A percentile compares a stretch with the other conserved stretches of the same genome.
phyloP scores from a whole-genome alignment of 768 basidiomycete genomes.

The Boletus pseudopeckii region DNA sequence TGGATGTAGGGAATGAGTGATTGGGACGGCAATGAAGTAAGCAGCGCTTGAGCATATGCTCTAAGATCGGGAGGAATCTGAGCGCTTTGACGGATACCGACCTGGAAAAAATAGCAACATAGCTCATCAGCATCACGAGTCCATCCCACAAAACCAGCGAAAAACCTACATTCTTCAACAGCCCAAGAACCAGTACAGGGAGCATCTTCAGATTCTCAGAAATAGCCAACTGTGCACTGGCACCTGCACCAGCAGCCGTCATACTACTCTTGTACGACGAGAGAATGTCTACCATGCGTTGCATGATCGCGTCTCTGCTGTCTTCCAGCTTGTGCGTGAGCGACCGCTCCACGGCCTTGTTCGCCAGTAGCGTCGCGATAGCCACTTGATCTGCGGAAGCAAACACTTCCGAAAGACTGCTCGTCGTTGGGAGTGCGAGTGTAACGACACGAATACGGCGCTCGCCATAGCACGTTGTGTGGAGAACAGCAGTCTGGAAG shows the following conservation, averaged over 20 bases:
- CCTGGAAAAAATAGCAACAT: constrained; percentile 40
- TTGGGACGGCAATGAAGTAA: constrained; percentile 90
- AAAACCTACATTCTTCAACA: constrained; percentile 84
- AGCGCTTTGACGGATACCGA: constrained; percentile 91
- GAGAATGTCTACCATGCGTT: constrained; percentile 82
- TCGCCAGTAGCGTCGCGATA: constrained; percentile 76
- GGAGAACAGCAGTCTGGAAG: constrained; percentile 90
- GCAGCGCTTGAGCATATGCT: constrained; percentile 89
- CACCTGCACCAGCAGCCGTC: constrained; percentile 90
- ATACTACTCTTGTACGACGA: constrained; percentile 92
- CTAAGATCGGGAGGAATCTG: constrained; percentile 97
- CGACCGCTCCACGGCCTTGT: constrained; percentile 90
- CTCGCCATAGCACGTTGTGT: constrained; percentile 92
- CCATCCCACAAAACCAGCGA: not conserved
- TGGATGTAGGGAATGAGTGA: constrained; percentile 90
- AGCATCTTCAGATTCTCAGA: constrained; percentile 94
- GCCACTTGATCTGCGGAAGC: constrained; percentile 89
- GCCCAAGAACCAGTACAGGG: constrained; percentile 82
- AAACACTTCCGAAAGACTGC: constrained; percentile 84
- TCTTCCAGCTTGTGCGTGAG: constrained; percentile 87
- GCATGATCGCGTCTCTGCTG: constrained; percentile 77
- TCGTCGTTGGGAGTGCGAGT: constrained; percentile 82
- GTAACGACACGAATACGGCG: constrained; percentile 91
- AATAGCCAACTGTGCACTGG: constrained; percentile 89
- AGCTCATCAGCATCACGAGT: not conserved